phyloP scores from a whole-genome alignment of 2,329 filamentous ascomycete genomes.

The Metarhizium brunneum region DNA sequence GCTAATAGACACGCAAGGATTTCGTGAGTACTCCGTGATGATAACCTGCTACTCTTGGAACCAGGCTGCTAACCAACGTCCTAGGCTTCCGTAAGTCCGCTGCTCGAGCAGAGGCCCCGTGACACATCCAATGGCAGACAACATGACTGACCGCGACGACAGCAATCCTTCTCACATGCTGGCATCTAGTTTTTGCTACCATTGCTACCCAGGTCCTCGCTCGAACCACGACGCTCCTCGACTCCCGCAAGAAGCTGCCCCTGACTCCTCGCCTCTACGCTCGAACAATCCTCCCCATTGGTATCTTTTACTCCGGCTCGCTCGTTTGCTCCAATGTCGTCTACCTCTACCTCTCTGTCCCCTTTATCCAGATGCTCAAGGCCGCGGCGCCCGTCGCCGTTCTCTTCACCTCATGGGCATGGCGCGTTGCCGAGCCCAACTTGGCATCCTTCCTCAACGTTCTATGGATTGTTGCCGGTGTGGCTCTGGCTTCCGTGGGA shows the following conservation, averaged over 20 bases:
- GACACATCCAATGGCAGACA: not conserved
- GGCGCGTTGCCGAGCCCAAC: conserved; percentile 40
- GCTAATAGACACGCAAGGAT: conserved; percentile 50
- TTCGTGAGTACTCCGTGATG: conserved; percentile 10
- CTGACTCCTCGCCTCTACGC: conserved; percentile 54
- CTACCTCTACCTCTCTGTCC: conserved; percentile 58
- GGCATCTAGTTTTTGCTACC: conserved; percentile 59
- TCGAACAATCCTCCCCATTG: conserved; percentile 56
- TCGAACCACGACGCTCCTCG: conserved; percentile 52
- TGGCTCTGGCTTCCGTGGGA: conserved; percentile 44
- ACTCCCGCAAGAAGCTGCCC: conserved; percentile 51
- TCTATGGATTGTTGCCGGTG: conserved; percentile 41
- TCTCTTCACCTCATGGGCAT: conserved; percentile 55
- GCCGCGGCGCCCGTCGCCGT: conserved; percentile 59
- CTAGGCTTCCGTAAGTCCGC: conserved; percentile 3
- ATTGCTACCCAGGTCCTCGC: conserved; percentile 57
- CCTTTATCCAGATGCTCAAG: conserved; percentile 66
- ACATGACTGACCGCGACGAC: not conserved
- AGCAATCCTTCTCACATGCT: conserved; percentile 54
- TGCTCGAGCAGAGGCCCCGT: not conserved
- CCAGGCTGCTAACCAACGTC: not conserved
- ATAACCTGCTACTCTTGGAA: not conserved
- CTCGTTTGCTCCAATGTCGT: conserved; percentile 59
- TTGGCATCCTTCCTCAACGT: conserved; percentile 36
- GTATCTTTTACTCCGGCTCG: conserved; percentile 54